These are phyloP conservation scores for Zangia roseola DNA, from an alignment of 768 basidiomycete species.

Conservation along the genomic window DNA sequence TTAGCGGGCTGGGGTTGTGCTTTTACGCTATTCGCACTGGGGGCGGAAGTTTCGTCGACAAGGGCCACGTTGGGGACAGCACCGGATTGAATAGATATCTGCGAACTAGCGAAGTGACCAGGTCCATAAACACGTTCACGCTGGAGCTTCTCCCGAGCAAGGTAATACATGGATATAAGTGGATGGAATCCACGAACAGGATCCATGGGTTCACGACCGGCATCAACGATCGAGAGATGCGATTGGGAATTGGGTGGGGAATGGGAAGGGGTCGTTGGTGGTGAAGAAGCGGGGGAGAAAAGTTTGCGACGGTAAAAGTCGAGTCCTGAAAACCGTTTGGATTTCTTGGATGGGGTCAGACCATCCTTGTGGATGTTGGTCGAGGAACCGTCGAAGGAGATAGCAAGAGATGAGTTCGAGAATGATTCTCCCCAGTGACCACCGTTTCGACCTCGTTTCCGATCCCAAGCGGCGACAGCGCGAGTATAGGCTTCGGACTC, in stretches of 20 bases:
- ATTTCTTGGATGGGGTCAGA: conserved; percentile 53
- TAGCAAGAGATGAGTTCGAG: conserved; percentile 68
- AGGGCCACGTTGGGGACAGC: conserved; percentile 15
- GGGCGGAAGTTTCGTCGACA: conserved; percentile 19
- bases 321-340: conserved; percentile 90
- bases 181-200: conserved; percentile 94
- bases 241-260: conserved; percentile 63
- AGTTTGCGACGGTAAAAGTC: conserved; percentile 92
- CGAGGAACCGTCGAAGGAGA: conserved; percentile 54
- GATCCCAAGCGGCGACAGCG: conserved; percentile 77
- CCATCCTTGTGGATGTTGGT: conserved; percentile 42
- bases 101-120: conserved; percentile 91
- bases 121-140: conserved; percentile 91
- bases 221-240: conserved; percentile 49
- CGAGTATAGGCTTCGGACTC: conserved; percentile 75
- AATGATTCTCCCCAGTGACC: conserved; percentile 52
- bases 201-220: conserved; percentile 57
- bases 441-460: conserved; percentile 51
- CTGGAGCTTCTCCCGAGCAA: conserved; percentile 94
- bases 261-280: conserved; percentile 51
- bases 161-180: conserved; percentile 93
- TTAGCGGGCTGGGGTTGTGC: conserved; percentile 32
- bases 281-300: conserved; percentile 56
- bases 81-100: conserved; percentile 57
- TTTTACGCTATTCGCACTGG: conserved; percentile 23